Evolutionary conservation across 805 yeast genomes (phyloP).

Genomic region (Candida suzukii): DNA sequence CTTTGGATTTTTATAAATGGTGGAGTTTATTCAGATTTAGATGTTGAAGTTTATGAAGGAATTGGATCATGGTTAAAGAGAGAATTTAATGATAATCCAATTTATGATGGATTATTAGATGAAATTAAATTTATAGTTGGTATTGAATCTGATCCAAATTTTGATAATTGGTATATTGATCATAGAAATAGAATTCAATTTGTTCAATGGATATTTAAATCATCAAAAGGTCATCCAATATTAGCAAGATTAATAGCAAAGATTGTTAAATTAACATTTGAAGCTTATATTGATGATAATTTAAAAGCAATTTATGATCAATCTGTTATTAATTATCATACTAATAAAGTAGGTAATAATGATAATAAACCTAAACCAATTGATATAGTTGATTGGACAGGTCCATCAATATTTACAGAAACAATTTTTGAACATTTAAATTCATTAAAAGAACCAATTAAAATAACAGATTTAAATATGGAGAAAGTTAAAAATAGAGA

Average conservation of each 20-base stretch:
- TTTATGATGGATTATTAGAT: neutral
- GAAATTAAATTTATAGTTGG: constrained; percentile 64
- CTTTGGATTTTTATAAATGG: constrained; percentile 38
- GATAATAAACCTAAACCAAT: constrained; percentile 50
- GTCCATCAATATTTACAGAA: constrained; percentile 85
- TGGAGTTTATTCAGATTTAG: constrained; percentile 46
- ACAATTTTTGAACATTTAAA: constrained; percentile 36
- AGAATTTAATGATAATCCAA: constrained; percentile 27
- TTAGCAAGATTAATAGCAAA: constrained; percentile 63
- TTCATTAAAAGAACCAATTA: no score
- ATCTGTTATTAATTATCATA: no score
- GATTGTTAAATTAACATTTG: constrained; percentile 64
- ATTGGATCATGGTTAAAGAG: constrained; percentile 49
- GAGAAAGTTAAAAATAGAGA: no score
- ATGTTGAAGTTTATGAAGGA: constrained; percentile 39
- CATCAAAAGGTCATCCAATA: constrained; percentile 80
- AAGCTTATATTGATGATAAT: constrained; percentile 27
- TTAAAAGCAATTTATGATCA: constrained; percentile 26
- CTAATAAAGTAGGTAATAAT: no score
- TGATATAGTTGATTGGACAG: constrained; percentile 82
- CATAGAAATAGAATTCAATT: constrained; percentile 82
- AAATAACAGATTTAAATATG: no score
- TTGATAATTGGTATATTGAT: constrained; percentile 82
- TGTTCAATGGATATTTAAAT: constrained; percentile 88
- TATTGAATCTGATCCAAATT: constrained; percentile 87